Evolutionary conservation across 805 yeast genomes (phyloP), one percentile per base, ranked within the genome.

Genomic region (Yamadazyma sp.): DNA sequence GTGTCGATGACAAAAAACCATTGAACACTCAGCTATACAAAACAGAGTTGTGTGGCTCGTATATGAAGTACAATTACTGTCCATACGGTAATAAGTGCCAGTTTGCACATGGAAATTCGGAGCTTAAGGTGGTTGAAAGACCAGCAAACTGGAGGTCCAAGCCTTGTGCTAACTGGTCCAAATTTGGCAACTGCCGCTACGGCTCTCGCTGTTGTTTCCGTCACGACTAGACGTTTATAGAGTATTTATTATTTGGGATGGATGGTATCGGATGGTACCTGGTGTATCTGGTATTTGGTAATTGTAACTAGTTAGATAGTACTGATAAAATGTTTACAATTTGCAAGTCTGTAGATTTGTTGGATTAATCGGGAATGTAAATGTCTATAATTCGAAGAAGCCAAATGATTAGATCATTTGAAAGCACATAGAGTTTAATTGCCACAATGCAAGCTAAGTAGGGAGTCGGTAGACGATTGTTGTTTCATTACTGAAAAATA

Each of bases 31-130:
- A 77, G 47, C 71, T 89, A 26, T 89, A 87, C 75, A 89, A 89
- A 64, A 90, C 97, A 0, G 97, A 89, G 60, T 71, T 90, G 39
- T 89, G 97, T 60, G 83, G 81, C 26, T 82, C 90, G 17, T 89
- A 73, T 57, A 76, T 79, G 54, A 78, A 76, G 50, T 74, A 78
- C 47, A 79, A 80, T 16, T 47, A 55, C 9, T 89, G 97, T 59
- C 95, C 95, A 11, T 89, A 89, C 57, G 95, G 95, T 2, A 73
- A 76, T 47, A 89, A 89, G 66, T 89, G 97, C 60, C 96, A 89
- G 64, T 89, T 89, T 71, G 96, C 96, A 5, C 97, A 89, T 55
- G 96, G 97, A 13, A 70, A 75, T 26, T 64, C 73, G 38, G 96
- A 89, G 59, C 67, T 89, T 50, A 86, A 86, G 59, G 49, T 61